These are phyloP conservation scores for Meyerozyma sp. DNA, from an alignment of 1,139 yeast species.

Conservation along the genomic window DNA sequence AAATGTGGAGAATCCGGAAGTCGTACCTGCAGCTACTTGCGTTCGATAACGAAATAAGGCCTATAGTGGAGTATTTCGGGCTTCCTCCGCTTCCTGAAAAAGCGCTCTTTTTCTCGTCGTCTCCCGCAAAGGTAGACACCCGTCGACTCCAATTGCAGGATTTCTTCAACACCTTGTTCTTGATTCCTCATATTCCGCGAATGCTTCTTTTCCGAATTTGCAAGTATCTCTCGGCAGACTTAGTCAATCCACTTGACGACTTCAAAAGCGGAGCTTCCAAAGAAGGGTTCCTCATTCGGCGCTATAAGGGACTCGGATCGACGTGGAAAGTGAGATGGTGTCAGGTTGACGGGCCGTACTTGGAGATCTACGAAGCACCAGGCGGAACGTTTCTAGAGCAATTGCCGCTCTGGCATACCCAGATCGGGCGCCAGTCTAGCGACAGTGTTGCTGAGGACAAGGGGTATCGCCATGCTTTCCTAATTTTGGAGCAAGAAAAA, in stretches of 20 bases:
- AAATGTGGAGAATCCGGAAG: conserved; percentile 70
- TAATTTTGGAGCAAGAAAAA: conserved; percentile 61
- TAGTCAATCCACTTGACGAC: conserved; percentile 60
- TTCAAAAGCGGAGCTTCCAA: conserved; percentile 51
- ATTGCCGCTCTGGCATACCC: conserved; percentile 53
- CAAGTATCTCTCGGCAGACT: conserved; percentile 63
- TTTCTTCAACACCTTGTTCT: conserved; percentile 55
- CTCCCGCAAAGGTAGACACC: conserved; percentile 63
- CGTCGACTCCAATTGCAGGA: conserved; percentile 53
- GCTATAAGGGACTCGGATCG: conserved; percentile 51
- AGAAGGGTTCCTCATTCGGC: conserved; percentile 66
- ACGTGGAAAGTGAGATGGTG: conserved; percentile 78
- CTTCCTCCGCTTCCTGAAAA: conserved; percentile 62
- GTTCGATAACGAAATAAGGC: conserved; percentile 54
- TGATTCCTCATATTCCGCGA: conserved; percentile 60
- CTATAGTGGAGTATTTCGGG: conserved; percentile 51
- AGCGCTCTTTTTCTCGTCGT: conserved; percentile 46
- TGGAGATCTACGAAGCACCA: conserved; percentile 58
- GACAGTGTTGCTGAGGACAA: conserved; percentile 61
- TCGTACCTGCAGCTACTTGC: conserved; percentile 48
- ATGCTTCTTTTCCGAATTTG: conserved; percentile 52
- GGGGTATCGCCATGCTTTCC: conserved; percentile 74
- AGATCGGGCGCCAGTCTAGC: conserved; percentile 60
- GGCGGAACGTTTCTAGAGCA: conserved; percentile 56
- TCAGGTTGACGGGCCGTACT: conserved; percentile 57